These are phyloP conservation scores for Colletotrichum liaoningense DNA, from an alignment of 2,329 filamentous ascomycete genomes.

Conservation along the genomic window DNA sequence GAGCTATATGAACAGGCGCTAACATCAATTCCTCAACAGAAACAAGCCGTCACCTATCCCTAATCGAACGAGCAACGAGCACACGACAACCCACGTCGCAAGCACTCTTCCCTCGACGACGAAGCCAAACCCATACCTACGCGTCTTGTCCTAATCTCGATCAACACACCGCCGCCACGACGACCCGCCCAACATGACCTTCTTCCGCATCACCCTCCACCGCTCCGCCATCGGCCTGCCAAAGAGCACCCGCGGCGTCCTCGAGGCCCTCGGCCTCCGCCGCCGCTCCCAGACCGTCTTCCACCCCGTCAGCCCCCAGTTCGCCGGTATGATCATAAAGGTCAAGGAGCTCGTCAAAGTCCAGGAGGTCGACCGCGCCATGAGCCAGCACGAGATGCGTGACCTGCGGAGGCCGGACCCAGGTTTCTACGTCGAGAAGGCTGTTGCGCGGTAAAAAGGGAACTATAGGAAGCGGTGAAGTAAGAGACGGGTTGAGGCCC, in stretches of 20 bases:
- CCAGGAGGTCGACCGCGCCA: constrained; percentile 75
- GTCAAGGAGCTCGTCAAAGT: constrained; percentile 93
- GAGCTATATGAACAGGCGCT: neutral
- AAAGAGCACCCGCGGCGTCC: constrained; percentile 80
- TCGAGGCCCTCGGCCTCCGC: constrained; percentile 85
- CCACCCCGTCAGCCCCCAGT: constrained; percentile 82
- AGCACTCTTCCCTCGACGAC: too few relatives aligned
- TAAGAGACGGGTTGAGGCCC: neutral
- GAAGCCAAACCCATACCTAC: too few relatives aligned
- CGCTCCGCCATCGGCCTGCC: constrained; percentile 92
- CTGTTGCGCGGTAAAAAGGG: constrained; percentile 41
- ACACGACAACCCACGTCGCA: neutral
- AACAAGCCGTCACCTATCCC: neutral
- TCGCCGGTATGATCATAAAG: constrained; percentile 91
- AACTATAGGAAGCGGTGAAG: neutral
- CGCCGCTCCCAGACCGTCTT: constrained; percentile 90
- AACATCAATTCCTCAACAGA: neutral
- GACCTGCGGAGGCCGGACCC: constrained; percentile 78
- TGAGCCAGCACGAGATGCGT: constrained; percentile 77
- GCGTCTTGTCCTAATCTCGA: neutral
- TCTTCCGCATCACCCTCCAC: constrained; percentile 91
- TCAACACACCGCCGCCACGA: neutral
- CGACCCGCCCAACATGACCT: constrained; percentile 67
- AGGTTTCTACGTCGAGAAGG: constrained; percentile 83
- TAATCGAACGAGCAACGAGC: neutral